phyloP scores from a whole-genome alignment of 176 grass and related monocot species.

The Bonia amplexicaulis region DNA sequence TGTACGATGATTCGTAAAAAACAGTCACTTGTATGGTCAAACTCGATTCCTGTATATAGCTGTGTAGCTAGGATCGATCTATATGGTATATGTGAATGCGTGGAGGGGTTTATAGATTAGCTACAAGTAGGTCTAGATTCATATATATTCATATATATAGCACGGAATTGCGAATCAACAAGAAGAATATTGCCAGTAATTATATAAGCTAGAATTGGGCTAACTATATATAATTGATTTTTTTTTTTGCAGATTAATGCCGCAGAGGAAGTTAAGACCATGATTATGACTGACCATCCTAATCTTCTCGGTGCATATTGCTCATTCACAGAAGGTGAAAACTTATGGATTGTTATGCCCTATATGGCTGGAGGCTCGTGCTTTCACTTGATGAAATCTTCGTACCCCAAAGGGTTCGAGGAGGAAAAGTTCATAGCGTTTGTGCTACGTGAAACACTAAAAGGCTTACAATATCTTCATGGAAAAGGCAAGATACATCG shows the following conservation, averaged over 20 bases:
- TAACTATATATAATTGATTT: not conserved
- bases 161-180: too few relatives aligned
- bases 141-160: too few relatives aligned
- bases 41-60: too few relatives aligned
- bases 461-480: conserved; percentile 81
- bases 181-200: too few relatives aligned
- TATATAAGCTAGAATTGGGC: too few relatives aligned
- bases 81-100: too few relatives aligned
- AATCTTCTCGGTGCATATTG: conserved; percentile 85
- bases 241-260: conserved; percentile 53
- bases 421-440: conserved; percentile 75
- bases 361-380: conserved; percentile 94
- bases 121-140: too few relatives aligned
- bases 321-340: conserved; percentile 54
- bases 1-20: too few relatives aligned
- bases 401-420: conserved; percentile 64
- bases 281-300: conserved; percentile 80
- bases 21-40: too few relatives aligned
- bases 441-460: conserved; percentile 60
- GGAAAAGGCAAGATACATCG: conserved; percentile 83
- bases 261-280: conserved; percentile 74
- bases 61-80: too few relatives aligned
- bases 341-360: conserved; percentile 84
- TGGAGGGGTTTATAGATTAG: too few relatives aligned
- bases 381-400: conserved; percentile 84